Evolutionary conservation across 805 yeast genomes (phyloP).

Genomic region (Candida coleopterorum): DNA sequence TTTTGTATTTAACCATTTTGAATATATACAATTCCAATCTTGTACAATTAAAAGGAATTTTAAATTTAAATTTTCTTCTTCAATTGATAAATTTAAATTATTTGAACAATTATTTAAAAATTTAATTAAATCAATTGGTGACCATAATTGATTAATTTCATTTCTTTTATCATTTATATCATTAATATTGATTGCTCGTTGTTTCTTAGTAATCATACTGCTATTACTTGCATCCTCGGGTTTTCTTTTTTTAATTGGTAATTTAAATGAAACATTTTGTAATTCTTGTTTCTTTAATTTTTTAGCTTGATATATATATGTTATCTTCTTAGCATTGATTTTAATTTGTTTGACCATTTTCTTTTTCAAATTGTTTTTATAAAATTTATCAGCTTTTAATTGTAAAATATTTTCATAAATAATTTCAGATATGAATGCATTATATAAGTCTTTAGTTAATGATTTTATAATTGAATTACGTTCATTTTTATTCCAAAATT

Average conservation of each 20-base stretch:
- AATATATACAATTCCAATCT: conserved; percentile 43
- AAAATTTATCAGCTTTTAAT: conserved; percentile 40
- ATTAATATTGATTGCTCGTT: not conserved
- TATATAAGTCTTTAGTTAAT: conserved; percentile 48
- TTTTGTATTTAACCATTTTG: conserved; percentile 48
- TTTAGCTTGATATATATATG: conserved; percentile 20
- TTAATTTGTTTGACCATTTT: conserved; percentile 27
- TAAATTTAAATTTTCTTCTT: conserved; percentile 18
- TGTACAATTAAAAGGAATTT: conserved; percentile 41
- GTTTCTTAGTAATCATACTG: conserved; percentile 1
- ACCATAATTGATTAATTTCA: conserved; percentile 42
- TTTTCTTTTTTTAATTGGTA: conserved; percentile 18
- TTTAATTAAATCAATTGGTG: conserved; percentile 36
- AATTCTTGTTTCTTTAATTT: conserved; percentile 25
- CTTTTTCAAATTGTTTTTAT: conserved; percentile 26
- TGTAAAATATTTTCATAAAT: conserved; percentile 40
- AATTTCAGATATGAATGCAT: conserved; percentile 59
- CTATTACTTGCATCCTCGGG: conserved; percentile 7
- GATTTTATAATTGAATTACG: conserved; percentile 24
- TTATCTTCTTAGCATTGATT: conserved; percentile 18
- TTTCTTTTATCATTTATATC: conserved; percentile 12
- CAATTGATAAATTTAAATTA: conserved; percentile 20
- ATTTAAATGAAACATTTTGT: conserved; percentile 19
- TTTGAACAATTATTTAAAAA: conserved; percentile 27
- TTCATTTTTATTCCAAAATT: conserved; percentile 18